These are phyloP conservation scores for Rhizopogon vesiculosus DNA, from an alignment of 768 basidiomycete species.

Conservation along the genomic window DNA sequence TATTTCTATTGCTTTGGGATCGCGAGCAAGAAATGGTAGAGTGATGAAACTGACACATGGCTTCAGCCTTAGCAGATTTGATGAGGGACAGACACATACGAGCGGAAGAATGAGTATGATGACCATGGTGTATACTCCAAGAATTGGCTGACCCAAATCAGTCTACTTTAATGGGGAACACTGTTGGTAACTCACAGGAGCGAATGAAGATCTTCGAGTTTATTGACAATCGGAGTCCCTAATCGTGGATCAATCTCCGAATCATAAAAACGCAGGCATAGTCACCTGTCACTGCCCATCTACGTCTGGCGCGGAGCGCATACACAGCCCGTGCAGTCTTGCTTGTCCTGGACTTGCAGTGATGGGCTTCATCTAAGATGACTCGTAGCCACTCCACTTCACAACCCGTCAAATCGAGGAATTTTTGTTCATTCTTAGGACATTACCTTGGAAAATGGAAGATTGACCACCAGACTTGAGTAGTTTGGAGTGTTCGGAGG, in stretches of 20 bases:
- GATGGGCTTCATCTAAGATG: constrained; percentile 91
- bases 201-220: constrained; percentile 87
- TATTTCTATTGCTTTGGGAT: constrained; percentile 90
- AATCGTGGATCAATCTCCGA: not conserved
- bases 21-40: constrained; percentile 84
- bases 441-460: constrained; percentile 68
- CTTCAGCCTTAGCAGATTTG: constrained; percentile 2
- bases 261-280: not conserved
- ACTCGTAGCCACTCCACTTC: constrained; percentile 78
- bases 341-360: constrained; percentile 86
- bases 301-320: constrained; percentile 68
- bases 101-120: constrained; percentile 83
- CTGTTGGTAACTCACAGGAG: constrained; percentile 44
- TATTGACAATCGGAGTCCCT: constrained; percentile 95
- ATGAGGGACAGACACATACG: constrained; percentile 39
- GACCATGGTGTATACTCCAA: constrained; percentile 79
- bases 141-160: constrained; percentile 54
- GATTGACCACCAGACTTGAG: constrained; percentile 50
- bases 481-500: constrained; percentile 78
- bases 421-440: not conserved
- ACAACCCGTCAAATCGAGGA: constrained; percentile 5
- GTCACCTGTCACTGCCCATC: constrained; percentile 88
- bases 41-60: constrained; percentile 68
- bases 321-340: constrained; percentile 88
- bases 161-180: not conserved